Conservation (phyloP, 345 rosid species). For the Ceriops decandra region DNA sequence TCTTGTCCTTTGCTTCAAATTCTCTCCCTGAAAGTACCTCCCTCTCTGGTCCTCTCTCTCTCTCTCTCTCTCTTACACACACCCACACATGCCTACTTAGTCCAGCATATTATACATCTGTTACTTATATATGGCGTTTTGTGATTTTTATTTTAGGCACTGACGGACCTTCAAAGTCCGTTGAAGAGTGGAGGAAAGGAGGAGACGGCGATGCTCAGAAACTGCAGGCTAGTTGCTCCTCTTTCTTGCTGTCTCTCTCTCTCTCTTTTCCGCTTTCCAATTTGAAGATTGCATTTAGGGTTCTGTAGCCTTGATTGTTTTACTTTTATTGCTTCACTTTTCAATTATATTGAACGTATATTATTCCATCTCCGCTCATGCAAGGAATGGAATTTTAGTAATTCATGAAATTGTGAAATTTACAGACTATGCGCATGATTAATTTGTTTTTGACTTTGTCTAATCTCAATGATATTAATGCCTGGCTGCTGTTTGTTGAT, state of each 20-base stretch:
- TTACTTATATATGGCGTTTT: neutral
- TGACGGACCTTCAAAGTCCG: slow-evolving; percentile 19
- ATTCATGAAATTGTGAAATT: no score
- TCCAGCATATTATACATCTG: neutral
- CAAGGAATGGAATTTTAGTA: no score
- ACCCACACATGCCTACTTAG: neutral
- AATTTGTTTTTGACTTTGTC: no score
- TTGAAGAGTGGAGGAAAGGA: slow-evolving; percentile 18
- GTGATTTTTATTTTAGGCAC: slow-evolving; percentile 22
- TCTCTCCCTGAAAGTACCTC: slow-evolving; percentile 24
- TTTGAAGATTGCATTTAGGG: neutral
- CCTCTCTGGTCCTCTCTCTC: neutral
- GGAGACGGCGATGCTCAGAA: slow-evolving; percentile 14
- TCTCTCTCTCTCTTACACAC: neutral
- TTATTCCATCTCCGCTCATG: no score
- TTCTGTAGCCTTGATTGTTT: neutral
- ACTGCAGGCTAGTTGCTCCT: neutral
- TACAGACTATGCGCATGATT: no score
- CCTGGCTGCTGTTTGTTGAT: no score
- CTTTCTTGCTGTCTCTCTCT: no score
- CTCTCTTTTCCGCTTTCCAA: neutral
- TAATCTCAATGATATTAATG: no score
- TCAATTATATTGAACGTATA: no score
- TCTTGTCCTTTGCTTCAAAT: slow-evolving; percentile 48
- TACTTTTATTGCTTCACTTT: neutral